phyloP scores from a whole-genome alignment of 129 eudicot genomes.

The Helichrysum umbraculigerum region DNA sequence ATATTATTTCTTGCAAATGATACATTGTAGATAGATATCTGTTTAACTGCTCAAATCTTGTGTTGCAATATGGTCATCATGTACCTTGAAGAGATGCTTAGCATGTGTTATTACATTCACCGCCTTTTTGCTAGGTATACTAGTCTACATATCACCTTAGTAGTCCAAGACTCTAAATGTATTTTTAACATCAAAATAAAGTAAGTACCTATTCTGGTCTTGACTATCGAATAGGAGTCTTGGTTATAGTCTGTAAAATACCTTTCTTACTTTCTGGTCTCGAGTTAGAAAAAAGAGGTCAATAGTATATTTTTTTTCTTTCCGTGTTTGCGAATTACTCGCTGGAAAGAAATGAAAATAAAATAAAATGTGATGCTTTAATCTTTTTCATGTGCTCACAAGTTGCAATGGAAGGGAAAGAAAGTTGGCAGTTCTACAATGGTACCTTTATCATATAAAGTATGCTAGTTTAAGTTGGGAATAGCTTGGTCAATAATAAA shows the following conservation, averaged over 20 bases:
- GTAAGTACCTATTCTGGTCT: not conserved
- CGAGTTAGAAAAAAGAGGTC: not conserved
- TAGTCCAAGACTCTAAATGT: not conserved
- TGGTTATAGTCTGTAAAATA: not conserved
- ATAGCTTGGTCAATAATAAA: not conserved
- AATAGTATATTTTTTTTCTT: not conserved
- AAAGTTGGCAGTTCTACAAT: too few species aligned
- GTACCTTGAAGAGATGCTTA: not conserved
- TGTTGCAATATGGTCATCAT: constrained; percentile 12
- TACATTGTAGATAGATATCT: not conserved
- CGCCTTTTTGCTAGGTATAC: too few species aligned
- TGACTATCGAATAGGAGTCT: not conserved
- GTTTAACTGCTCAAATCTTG: constrained; percentile 12
- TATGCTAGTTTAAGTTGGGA: not conserved
- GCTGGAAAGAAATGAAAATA: not conserved
- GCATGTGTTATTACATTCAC: not conserved
- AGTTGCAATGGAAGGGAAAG: too few species aligned
- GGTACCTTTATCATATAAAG: too few species aligned
- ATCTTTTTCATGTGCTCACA: not conserved
- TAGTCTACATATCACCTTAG: not conserved
- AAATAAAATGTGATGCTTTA: not conserved
- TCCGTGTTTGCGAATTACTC: not conserved
- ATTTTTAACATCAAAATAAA: not conserved
- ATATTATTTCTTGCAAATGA: not conserved
- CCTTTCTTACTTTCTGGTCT: not conserved